Evolutionary conservation across 805 yeast genomes (phyloP).

Genomic region (Sporopachydermia quercuum): DNA sequence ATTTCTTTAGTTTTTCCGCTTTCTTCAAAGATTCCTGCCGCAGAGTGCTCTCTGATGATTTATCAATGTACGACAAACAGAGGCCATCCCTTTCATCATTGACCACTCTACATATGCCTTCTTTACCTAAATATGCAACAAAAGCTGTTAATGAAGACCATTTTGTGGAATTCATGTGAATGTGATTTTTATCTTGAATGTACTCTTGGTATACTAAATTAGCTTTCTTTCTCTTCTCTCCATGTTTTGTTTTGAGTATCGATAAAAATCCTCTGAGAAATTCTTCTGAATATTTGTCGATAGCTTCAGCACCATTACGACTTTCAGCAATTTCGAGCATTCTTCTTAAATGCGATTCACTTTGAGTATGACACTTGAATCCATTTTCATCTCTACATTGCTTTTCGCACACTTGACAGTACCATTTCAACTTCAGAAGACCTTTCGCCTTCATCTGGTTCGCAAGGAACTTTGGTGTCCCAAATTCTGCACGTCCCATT

Average conservation of each 20-base stretch:
- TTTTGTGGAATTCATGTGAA: conserved; percentile 81
- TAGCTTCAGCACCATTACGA: conserved; percentile 24
- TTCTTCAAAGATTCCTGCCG: conserved; percentile 25
- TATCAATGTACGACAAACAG: conserved; percentile 38
- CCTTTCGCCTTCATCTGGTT: conserved; percentile 74
- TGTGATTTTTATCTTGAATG: conserved; percentile 67
- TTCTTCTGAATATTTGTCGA: conserved; percentile 42
- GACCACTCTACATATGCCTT: conserved; percentile 39
- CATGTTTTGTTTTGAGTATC: conserved; percentile 53
- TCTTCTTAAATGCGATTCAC: conserved; percentile 61
- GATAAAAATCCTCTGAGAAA: conserved; percentile 53
- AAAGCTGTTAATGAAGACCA: conserved; percentile 64
- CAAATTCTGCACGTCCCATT: conserved; percentile 47
- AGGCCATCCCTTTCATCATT: conserved; percentile 24
- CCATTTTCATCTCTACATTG: conserved; percentile 97
- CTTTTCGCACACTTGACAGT: conserved; percentile 75
- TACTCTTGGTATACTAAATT: conserved; percentile 85
- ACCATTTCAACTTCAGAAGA: conserved; percentile 70
- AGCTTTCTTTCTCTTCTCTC: conserved; percentile 64
- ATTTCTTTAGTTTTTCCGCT: conserved; percentile 20
- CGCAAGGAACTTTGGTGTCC: conserved; percentile 55
- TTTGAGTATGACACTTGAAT: conserved; percentile 72
- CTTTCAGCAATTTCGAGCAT: conserved; percentile 30
- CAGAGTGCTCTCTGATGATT: conserved; percentile 31
- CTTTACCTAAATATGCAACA: conserved; percentile 40